Percentiles rank a stretch among this genome's conserved stretches.
Conservation (phyloP, 129 eudicot species). For the Tagetes erecta region DNA sequence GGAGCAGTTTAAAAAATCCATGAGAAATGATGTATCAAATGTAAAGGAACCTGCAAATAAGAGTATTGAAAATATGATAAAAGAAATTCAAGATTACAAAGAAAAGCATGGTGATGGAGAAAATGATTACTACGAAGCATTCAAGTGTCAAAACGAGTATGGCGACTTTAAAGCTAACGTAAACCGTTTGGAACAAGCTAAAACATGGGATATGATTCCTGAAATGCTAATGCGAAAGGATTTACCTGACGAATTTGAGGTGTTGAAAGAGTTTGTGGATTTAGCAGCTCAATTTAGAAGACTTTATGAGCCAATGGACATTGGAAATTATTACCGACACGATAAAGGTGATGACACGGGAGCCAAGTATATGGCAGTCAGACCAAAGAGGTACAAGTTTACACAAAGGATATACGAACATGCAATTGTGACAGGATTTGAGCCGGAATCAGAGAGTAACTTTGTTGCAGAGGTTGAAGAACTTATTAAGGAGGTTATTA, state of each 20-base stretch:
- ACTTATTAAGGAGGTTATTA: constrained; percentile 4
- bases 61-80: constrained; percentile 13
- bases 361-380: constrained; percentile 28
- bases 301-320: constrained; percentile 77
- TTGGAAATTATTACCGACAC: constrained; percentile 80
- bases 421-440: constrained; percentile 11
- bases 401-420: constrained; percentile 73
- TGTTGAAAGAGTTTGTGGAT: constrained; percentile 49
- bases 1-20: constrained; percentile 16
- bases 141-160: constrained; percentile 48
- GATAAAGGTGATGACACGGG: constrained; percentile 54
- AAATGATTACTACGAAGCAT: constrained; percentile 61
- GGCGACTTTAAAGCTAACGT: constrained; percentile 64
- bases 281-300: constrained; percentile 58
- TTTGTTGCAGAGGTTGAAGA: constrained; percentile 30
- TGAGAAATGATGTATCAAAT: background rate
- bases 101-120: constrained; percentile 25
- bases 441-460: constrained; percentile 22
- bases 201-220: constrained; percentile 66
- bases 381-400: constrained; percentile 69
- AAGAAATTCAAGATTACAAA: constrained; percentile 36
- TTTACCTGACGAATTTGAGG: constrained; percentile 86
- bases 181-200: constrained; percentile 62
- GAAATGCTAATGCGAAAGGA: constrained; percentile 72
- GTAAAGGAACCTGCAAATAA: background rate